A percentile compares a stretch with the other conserved stretches of the same genome.
phyloP scores from a whole-genome alignment of 1,139 yeast genomes.

The Blastobotrys capitulatus region DNA sequence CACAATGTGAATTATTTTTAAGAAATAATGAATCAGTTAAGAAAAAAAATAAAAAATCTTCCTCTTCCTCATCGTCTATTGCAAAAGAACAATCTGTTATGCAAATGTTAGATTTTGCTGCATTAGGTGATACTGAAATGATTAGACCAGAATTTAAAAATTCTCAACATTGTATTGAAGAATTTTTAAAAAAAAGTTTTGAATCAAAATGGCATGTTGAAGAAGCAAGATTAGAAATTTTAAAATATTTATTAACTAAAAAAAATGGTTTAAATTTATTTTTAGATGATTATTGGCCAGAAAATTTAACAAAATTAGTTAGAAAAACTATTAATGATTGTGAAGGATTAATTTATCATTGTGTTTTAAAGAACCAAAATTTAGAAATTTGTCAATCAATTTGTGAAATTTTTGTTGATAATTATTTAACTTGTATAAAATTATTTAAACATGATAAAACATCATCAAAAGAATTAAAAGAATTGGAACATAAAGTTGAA shows the following conservation, averaged over 20 bases:
- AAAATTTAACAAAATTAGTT: slow-evolving; percentile 19
- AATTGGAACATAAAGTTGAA: slow-evolving; percentile 12
- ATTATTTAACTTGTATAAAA: slow-evolving; percentile 16
- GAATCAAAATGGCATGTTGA: slow-evolving; percentile 39
- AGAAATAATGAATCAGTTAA: slow-evolving; percentile 14
- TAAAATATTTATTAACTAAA: slow-evolving; percentile 8
- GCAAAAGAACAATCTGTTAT: slow-evolving; percentile 23
- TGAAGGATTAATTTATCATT: slow-evolving; percentile 19
- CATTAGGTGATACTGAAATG: slow-evolving; percentile 26
- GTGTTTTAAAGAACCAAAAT: slow-evolving; percentile 20
- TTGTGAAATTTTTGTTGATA: slow-evolving; percentile 2
- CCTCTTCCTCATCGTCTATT: neutral
- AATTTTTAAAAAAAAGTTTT: slow-evolving; percentile 35
- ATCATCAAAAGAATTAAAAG: slow-evolving; percentile 1
- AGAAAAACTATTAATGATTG: slow-evolving; percentile 19
- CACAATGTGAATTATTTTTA: slow-evolving; percentile 27
- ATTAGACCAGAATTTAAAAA: slow-evolving; percentile 17
- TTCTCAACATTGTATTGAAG: slow-evolving; percentile 24
- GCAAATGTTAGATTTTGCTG: slow-evolving; percentile 38
- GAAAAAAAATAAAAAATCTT: neutral
- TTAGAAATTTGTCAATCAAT: slow-evolving; percentile 26
- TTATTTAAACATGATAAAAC: neutral
- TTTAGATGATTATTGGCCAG: slow-evolving; percentile 26
- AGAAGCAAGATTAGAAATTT: slow-evolving; percentile 38
- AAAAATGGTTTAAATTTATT: slow-evolving; percentile 12